Percentiles rank a stretch among this genome's conserved stretches.
Conservation (phyloP, 2,329 filamentous ascomycete genomes). For the Venturia effusa region DNA sequence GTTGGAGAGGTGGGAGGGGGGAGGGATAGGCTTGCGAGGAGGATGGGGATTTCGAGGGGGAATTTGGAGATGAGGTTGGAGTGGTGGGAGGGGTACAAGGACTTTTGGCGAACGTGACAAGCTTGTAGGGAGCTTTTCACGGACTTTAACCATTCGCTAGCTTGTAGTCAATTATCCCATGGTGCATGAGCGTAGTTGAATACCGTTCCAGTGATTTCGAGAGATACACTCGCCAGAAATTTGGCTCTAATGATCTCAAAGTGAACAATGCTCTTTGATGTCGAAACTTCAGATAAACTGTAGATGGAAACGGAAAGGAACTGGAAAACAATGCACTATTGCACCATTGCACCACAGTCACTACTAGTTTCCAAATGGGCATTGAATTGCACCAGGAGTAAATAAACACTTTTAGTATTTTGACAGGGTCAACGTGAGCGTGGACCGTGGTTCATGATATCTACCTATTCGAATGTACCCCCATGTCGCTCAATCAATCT, state of each 20-base stretch:
- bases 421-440: background rate
- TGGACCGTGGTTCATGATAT: background rate
- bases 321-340: too few species aligned
- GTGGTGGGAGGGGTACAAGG: background rate
- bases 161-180: too few species aligned
- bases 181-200: too few species aligned
- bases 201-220: too few species aligned
- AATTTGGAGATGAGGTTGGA: background rate
- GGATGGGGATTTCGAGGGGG: background rate
- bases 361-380: background rate
- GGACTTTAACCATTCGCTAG: too few species aligned
- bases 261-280: too few species aligned
- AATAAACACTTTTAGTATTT: background rate
- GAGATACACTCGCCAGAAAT: too few species aligned
- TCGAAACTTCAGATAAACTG: background rate
- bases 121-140: too few species aligned
- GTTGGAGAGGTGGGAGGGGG: background rate
- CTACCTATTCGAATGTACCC: background rate
- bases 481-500: background rate
- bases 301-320: background rate
- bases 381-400: background rate
- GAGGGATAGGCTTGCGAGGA: background rate
- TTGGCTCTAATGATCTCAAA: too few species aligned
- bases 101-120: background rate
- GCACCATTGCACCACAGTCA: background rate